Percentiles rank a stretch among this genome's conserved stretches.
phyloP scores from a whole-genome alignment of 2,329 filamentous ascomycete species.

The Colletotrichum tanaceti region DNA sequence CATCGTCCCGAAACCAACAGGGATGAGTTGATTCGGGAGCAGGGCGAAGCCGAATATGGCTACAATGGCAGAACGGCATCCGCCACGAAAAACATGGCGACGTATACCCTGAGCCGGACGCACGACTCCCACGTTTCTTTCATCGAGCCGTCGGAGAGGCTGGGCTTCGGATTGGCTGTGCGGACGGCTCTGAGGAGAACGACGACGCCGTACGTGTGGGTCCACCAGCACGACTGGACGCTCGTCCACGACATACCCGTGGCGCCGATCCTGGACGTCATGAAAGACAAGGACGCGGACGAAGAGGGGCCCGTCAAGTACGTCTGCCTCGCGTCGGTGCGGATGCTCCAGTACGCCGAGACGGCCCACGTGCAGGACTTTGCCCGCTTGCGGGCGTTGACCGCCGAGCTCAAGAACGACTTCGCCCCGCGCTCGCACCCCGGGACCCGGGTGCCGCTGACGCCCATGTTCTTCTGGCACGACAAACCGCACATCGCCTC shows the following conservation, averaged over 20 bases:
- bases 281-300: slow-evolving; percentile 52
- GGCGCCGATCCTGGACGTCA: slow-evolving; percentile 56
- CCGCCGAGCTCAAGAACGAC: slow-evolving; percentile 54
- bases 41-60: slow-evolving; percentile 61
- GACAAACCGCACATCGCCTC: slow-evolving; percentile 67
- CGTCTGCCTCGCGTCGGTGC: slow-evolving; percentile 63
- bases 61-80: slow-evolving; percentile 44
- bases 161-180: slow-evolving; percentile 66
- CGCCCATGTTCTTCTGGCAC: slow-evolving; percentile 69
- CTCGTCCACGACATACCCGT: slow-evolving; percentile 60
- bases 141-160: slow-evolving; percentile 58
- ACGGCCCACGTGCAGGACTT: slow-evolving; percentile 59
- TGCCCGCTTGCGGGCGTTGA: slow-evolving; percentile 55
- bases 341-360: slow-evolving; percentile 63
- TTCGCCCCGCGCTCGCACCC: slow-evolving; percentile 46
- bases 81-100: not conserved
- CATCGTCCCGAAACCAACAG: not conserved
- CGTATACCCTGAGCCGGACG: slow-evolving; percentile 51
- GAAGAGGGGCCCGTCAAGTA: slow-evolving; percentile 59
- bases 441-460: slow-evolving; percentile 55
- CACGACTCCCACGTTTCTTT: slow-evolving; percentile 56
- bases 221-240: slow-evolving; percentile 69
- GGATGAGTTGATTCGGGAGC: slow-evolving; percentile 13
- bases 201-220: slow-evolving; percentile 64
- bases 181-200: slow-evolving; percentile 61